Base-by-base conservation (phyloP, 192 early-diverging fungal genomes). In the Obelidium mucronatum region DNA sequence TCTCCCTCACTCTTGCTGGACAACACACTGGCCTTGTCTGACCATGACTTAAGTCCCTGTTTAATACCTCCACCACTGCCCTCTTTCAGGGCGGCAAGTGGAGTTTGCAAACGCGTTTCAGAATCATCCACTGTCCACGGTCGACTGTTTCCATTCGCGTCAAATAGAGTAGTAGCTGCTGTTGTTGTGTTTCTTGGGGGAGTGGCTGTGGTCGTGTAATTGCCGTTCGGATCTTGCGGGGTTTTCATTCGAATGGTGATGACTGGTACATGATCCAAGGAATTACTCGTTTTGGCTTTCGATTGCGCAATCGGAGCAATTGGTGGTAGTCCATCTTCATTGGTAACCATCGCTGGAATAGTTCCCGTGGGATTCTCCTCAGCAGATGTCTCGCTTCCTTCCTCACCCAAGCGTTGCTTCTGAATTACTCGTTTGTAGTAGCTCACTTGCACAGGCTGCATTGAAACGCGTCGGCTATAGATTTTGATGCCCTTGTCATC, bases 381-480 rank as follows among this genome's bases (percentile, higher is more conserved):
- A 51, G 48, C 22, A 13, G 48, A 51, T 22, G 22, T 13, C 48
- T 8, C 8, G 48, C 22, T 22, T 8, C 11, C 8, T 51, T 8
- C 48, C 11, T 51, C 48, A 22, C 24, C 26, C 26, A 24, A 22
- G 30, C 55, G 6, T 28, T 26, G 24, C 8, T 58, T 58, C 8
- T 8, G 8, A 24, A 8, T n/a, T 51, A 72, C 30, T 31, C 69
- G 69, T 4, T 36, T n/a, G 40, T 72, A 72, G 30, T 72, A 72
- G 34, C 26, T 58, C 2, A 58, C 39, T 72, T 72, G 69, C 5
- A 59, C 24, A 19, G 69, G 69, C 55, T 72, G 69, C 69, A 58
- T 58, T 4, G 53, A 58, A 19, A 72, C 69, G 36, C 53, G 51
- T 6, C 69, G 30, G 2, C 35, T 59, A 37, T 58, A 72, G 4